These are phyloP conservation scores for Yarrowia yakushimensis DNA, from an alignment of 805 yeast genomes.

Conservation along the genomic window DNA sequence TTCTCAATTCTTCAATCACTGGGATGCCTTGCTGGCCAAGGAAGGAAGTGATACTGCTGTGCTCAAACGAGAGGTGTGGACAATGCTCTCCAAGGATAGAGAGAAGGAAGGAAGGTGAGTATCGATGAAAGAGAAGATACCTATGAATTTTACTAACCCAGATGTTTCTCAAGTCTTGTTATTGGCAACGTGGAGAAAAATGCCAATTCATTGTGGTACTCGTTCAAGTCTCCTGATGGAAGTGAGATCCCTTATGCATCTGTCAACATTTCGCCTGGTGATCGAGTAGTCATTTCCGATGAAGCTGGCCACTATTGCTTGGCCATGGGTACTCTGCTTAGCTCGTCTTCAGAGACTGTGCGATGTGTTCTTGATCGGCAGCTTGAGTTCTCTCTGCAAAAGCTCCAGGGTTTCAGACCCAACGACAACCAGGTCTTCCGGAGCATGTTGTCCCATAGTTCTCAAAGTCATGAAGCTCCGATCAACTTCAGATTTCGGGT, in stretches of 20 bases:
- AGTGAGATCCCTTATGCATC: background rate
- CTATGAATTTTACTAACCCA: slow-evolving; percentile 43
- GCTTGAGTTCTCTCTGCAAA: slow-evolving; percentile 45
- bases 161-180: slow-evolving; percentile 36
- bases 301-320: slow-evolving; percentile 74
- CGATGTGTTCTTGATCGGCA: slow-evolving; percentile 53
- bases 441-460: slow-evolving; percentile 42
- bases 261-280: slow-evolving; percentile 43
- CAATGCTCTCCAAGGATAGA: slow-evolving; percentile 52
- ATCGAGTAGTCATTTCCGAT: slow-evolving; percentile 71
- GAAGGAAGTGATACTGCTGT: slow-evolving; percentile 62
- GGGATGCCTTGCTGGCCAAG: slow-evolving; percentile 69
- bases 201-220: slow-evolving; percentile 1
- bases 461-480: slow-evolving; percentile 23
- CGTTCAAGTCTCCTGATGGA: slow-evolving; percentile 3
- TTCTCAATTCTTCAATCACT: slow-evolving; percentile 57
- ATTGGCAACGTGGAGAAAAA: slow-evolving; percentile 16
- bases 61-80: slow-evolving; percentile 65
- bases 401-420: slow-evolving; percentile 44
- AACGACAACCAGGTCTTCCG: slow-evolving; percentile 49
- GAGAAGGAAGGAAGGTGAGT: slow-evolving; percentile 60
- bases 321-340: slow-evolving; percentile 56
- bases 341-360: slow-evolving; percentile 45
- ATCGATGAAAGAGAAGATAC: slow-evolving; percentile 30
- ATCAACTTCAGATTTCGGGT: slow-evolving; percentile 49